phyloP scores from a whole-genome alignment of 164 flowering plant species.

The Chloranthus sessilifolius region DNA sequence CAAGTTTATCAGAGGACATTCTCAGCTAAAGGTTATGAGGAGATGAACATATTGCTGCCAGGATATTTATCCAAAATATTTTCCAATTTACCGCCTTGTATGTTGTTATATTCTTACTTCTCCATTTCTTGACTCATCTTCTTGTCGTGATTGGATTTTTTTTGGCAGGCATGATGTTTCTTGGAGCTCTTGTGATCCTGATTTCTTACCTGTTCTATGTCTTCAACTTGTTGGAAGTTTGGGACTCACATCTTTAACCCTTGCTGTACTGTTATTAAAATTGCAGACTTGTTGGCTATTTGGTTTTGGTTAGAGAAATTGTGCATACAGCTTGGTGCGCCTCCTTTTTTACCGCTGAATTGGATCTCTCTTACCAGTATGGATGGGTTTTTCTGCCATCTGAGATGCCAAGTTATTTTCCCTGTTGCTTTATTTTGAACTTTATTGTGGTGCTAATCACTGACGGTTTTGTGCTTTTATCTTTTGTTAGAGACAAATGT shows the following conservation, averaged over 20 bases:
- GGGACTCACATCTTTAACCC: conserved; percentile 89
- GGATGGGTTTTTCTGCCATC: conserved; percentile 18
- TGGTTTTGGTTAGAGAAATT: conserved; percentile 13
- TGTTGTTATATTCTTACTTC: neutral
- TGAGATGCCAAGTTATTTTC: conserved; percentile 15
- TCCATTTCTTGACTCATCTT: conserved; percentile 8
- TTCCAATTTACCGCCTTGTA: neutral
- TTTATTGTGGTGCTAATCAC: conserved; percentile 13
- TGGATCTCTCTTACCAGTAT: conserved; percentile 9
- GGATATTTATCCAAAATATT: neutral
- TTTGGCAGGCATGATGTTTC: conserved; percentile 65
- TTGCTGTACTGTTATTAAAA: conserved; percentile 91
- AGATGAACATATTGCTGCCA: too few species aligned
- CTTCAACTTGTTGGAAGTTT: conserved; percentile 81
- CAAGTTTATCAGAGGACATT: too few species aligned
- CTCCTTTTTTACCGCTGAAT: conserved; percentile 18
- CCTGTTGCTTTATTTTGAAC: conserved; percentile 6
- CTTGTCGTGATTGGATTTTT: conserved; percentile 18
- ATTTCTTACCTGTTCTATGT: conserved; percentile 77
- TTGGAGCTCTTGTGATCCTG: conserved; percentile 73
- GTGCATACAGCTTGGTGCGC: neutral
- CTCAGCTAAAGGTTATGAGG: too few species aligned
- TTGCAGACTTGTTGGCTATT: conserved; percentile 49
- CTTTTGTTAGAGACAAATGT: conserved; percentile 7
- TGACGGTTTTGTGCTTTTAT: conserved; percentile 18